Conservation (phyloP, 441 rosid genomes). For the Macaranga tanarius region DNA sequence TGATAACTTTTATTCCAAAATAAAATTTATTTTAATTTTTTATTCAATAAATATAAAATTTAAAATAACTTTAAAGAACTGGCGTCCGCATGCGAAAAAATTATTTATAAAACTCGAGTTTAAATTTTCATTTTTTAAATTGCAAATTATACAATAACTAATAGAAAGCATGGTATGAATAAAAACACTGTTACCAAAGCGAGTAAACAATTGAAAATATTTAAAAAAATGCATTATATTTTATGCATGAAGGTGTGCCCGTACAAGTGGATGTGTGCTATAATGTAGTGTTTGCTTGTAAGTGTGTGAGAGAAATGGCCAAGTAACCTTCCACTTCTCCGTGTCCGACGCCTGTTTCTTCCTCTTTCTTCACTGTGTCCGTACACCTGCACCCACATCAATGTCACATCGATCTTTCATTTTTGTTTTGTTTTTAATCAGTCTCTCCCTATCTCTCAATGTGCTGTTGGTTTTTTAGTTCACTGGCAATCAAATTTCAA, state of each 20-base stretch:
- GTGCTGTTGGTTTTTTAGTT: not conserved
- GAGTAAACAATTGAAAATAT: too few relatives aligned
- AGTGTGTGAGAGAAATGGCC: slow-evolving; percentile 3
- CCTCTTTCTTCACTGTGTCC: slow-evolving; percentile 1
- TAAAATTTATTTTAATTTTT: too few relatives aligned
- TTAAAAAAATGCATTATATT: too few relatives aligned
- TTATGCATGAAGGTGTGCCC: not conserved
- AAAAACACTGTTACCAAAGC: not conserved
- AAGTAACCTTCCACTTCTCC: slow-evolving; percentile 29
- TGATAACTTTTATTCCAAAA: too few relatives aligned
- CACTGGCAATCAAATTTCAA: too few relatives aligned
- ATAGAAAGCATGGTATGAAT: not conserved
- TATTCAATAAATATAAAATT: too few relatives aligned
- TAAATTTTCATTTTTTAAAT: too few relatives aligned
- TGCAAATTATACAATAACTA: too few relatives aligned
- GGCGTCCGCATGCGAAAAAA: too few relatives aligned
- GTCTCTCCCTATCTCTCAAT: not conserved
- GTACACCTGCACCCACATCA: slow-evolving; percentile 25
- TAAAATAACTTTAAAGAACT: too few relatives aligned
- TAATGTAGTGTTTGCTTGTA: too few relatives aligned
- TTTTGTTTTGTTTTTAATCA: not conserved
- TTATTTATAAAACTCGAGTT: too few relatives aligned
- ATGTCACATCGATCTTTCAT: slow-evolving; percentile 16
- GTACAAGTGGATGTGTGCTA: slow-evolving; percentile 22
- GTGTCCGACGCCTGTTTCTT: slow-evolving; percentile 31